A percentile compares a stretch with the other conserved stretches of the same genome.
phyloP scores from a whole-genome alignment of 2,329 filamentous ascomycete species.

The Orbilia quercus region DNA sequence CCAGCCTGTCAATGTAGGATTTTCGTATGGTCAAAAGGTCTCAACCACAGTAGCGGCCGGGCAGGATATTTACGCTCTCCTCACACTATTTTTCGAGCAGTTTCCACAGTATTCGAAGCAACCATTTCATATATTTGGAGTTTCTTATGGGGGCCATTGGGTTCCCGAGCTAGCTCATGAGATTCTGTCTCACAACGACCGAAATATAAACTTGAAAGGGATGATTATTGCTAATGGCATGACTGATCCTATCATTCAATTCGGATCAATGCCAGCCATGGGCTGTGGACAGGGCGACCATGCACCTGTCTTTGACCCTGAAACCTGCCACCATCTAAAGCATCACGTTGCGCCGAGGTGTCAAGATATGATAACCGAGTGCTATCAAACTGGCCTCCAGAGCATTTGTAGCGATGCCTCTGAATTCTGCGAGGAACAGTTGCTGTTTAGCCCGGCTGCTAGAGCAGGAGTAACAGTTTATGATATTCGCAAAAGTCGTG shows the following conservation, averaged over 20 bases:
- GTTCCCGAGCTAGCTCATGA: constrained; percentile 91
- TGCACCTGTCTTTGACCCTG: constrained; percentile 81
- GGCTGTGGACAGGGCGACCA: constrained; percentile 96
- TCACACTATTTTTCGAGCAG: constrained; percentile 98
- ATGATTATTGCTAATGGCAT: constrained; percentile 95
- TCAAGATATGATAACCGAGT: constrained; percentile 85
- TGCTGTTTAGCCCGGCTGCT: constrained; percentile 91
- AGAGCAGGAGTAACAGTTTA: constrained; percentile 86
- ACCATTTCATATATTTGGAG: constrained; percentile 96
- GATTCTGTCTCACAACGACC: constrained; percentile 92
- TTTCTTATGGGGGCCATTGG: constrained; percentile 95
- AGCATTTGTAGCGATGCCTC: constrained; percentile 93
- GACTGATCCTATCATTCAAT: constrained; percentile 92
- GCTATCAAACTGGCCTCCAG: constrained; percentile 89
- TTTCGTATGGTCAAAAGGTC: constrained; percentile 88
- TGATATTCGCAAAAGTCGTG: constrained; percentile 63
- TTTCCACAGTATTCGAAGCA: constrained; percentile 95
- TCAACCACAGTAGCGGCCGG: constrained; percentile 93
- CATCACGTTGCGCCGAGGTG: constrained; percentile 84
- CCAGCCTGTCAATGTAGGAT: constrained; percentile 97
- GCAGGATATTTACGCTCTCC: constrained; percentile 96
- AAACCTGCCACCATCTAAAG: constrained; percentile 87
- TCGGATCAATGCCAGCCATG: constrained; percentile 96
- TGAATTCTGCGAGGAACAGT: constrained; percentile 98
- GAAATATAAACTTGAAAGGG: constrained; percentile 97